Conservation (phyloP, 176 grass and related monocot species). For the Urochloa ruziziensis region DNA sequence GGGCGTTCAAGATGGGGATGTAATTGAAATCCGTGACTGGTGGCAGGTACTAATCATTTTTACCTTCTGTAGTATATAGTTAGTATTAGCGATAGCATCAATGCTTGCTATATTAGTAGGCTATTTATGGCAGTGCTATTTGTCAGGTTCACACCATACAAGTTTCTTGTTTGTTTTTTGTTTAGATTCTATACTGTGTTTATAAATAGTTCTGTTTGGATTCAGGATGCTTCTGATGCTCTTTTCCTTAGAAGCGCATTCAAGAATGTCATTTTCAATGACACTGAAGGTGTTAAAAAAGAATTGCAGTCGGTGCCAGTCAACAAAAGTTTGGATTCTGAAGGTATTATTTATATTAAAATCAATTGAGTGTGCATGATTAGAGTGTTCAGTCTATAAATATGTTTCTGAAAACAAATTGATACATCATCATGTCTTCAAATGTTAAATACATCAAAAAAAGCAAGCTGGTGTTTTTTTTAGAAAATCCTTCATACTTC, state of each 20-base stretch:
- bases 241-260: constrained; percentile 89
- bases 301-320: constrained; percentile 29
- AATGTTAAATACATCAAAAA: constrained; percentile 20
- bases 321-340: constrained; percentile 56
- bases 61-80: not conserved
- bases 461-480: not conserved
- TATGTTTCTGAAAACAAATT: not conserved
- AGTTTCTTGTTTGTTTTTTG: not conserved
- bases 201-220: constrained; percentile 9
- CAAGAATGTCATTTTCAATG: constrained; percentile 74
- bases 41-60: constrained; percentile 63
- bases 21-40: constrained; percentile 83
- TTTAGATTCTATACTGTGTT: not conserved
- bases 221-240: constrained; percentile 89
- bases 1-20: constrained; percentile 54
- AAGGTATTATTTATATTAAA: constrained; percentile 36
- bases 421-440: not conserved
- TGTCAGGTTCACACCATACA: not conserved
- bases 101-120: not conserved
- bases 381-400: not conserved
- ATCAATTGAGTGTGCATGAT: not conserved
- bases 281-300: constrained; percentile 44
- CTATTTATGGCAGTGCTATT: not conserved
- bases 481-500: not conserved
- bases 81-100: not conserved